These are phyloP conservation scores for Jaltomata sinuosa DNA, from an alignment of 257 asterid species.

Conservation along the genomic window DNA sequence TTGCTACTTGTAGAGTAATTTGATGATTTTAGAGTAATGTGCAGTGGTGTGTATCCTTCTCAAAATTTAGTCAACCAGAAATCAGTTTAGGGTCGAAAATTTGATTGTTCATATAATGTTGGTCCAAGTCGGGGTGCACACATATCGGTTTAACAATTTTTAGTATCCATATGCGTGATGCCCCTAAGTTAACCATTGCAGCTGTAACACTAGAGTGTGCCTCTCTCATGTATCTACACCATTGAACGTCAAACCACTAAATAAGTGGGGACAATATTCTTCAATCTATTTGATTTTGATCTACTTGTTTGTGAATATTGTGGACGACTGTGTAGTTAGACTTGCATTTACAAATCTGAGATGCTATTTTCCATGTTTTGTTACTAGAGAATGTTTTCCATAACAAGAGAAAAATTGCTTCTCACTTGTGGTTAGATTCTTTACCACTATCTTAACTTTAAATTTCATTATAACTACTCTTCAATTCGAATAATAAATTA, in stretches of 20 bases:
- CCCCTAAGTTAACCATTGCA: not conserved
- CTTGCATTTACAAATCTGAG: not conserved
- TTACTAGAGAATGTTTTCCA: not conserved
- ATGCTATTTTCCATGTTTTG: not conserved
- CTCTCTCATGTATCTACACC: not conserved
- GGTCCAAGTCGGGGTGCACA: not conserved
- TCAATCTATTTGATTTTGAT: not conserved
- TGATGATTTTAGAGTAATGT: not conserved
- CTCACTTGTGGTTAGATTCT: not conserved
- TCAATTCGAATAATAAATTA: not conserved
- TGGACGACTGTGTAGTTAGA: not conserved
- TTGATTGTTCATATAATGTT: constrained; percentile 1
- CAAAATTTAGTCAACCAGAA: not conserved
- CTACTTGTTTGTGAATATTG: not conserved
- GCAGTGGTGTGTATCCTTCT: constrained; percentile 1
- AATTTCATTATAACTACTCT: not conserved
- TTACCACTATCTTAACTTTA: not conserved
- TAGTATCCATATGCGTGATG: not conserved
- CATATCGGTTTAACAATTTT: not conserved
- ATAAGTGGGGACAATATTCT: not conserved
- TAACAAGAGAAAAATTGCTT: not conserved
- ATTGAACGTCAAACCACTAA: not conserved
- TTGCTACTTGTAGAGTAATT: not conserved
- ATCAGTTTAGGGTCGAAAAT: not conserved
- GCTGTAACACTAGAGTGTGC: not conserved